Conservation (phyloP, 2,329 filamentous ascomycete species). For the Scolecobasidium constrictum region DNA sequence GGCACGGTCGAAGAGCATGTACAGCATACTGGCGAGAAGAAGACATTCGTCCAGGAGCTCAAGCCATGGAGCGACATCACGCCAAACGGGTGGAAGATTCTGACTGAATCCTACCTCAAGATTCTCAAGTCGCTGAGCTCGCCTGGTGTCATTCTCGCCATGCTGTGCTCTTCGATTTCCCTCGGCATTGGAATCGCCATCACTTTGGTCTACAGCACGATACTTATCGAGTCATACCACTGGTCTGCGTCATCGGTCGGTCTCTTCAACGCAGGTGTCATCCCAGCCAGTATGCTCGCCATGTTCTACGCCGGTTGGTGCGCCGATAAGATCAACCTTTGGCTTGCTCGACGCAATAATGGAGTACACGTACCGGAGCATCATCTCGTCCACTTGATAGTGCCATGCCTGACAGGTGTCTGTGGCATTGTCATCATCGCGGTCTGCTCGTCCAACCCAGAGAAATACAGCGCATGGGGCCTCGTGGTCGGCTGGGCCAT, state of each 20-base stretch:
- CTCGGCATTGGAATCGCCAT: constrained; percentile 28
- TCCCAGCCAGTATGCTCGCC: constrained; percentile 15
- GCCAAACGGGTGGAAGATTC: constrained; percentile 12
- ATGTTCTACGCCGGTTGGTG: constrained; percentile 18
- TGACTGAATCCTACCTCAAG: constrained; percentile 16
- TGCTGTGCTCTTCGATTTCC: constrained; percentile 25
- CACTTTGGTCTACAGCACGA: constrained; percentile 26
- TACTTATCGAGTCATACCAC: constrained; percentile 23
- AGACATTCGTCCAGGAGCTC: constrained; percentile 12
- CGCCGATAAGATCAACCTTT: constrained; percentile 17
- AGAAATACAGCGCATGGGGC: background rate
- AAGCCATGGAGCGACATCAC: constrained; percentile 11
- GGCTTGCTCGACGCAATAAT: constrained; percentile 20
- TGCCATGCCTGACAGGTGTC: constrained; percentile 20
- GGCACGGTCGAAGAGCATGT: background rate
- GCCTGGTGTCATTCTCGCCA: constrained; percentile 28
- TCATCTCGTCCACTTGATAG: constrained; percentile 14
- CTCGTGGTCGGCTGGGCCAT: constrained; percentile 22
- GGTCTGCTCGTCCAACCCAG: constrained; percentile 10
- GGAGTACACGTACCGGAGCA: constrained; percentile 26
- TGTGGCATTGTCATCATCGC: constrained; percentile 19
- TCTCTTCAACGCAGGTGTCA: constrained; percentile 12
- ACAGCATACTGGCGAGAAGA: constrained; percentile 1
- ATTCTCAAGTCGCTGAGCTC: constrained; percentile 25
- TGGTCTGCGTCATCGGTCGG: constrained; percentile 18